A percentile compares a stretch with the other conserved stretches of the same genome.
Evolutionary conservation across 2,329 filamentous ascomycete genomes (phyloP).

Genomic region (Neoscytalidium dimidiatum): DNA sequence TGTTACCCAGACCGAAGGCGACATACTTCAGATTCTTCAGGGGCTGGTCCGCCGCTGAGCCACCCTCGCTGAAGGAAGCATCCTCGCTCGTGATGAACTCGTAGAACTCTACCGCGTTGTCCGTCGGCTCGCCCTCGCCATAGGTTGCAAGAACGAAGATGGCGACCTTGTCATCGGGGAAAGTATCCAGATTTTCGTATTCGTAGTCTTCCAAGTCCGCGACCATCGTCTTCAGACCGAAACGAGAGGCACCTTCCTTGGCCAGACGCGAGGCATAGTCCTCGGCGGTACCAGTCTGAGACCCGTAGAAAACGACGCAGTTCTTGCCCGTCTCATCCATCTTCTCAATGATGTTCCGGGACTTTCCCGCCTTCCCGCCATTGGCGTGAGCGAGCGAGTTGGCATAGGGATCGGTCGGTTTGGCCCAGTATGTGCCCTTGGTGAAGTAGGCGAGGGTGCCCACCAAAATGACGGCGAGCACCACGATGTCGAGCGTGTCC

Average conservation of each 20-base stretch:
- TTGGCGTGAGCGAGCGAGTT: slow-evolving; percentile 67
- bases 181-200: slow-evolving; percentile 86
- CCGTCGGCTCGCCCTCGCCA: slow-evolving; percentile 96
- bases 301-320: slow-evolving; percentile 97
- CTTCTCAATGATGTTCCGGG: slow-evolving; percentile 90
- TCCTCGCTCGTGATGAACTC: slow-evolving; percentile 90
- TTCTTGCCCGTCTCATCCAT: slow-evolving; percentile 96
- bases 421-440: slow-evolving; percentile 91
- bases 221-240: slow-evolving; percentile 96
- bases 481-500: slow-evolving; percentile 91
- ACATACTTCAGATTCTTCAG: slow-evolving; percentile 88
- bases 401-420: slow-evolving; percentile 86
- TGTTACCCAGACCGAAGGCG: slow-evolving; percentile 95
- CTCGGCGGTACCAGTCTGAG: slow-evolving; percentile 96
- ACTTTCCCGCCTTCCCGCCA: slow-evolving; percentile 76
- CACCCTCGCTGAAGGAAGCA: slow-evolving; percentile 72
- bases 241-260: slow-evolving; percentile 96
- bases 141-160: slow-evolving; percentile 98
- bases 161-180: slow-evolving; percentile 86
- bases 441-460: slow-evolving; percentile 96
- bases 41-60: slow-evolving; percentile 58
- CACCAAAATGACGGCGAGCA: slow-evolving; percentile 80
- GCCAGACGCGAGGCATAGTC: slow-evolving; percentile 95
- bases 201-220: slow-evolving; percentile 98
- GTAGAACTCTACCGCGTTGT: slow-evolving; percentile 98